Evolutionary conservation across 164 flowering plant genomes (phyloP), one percentile per base, ranked within the genome.

Genomic region (Echeveria elegans): DNA sequence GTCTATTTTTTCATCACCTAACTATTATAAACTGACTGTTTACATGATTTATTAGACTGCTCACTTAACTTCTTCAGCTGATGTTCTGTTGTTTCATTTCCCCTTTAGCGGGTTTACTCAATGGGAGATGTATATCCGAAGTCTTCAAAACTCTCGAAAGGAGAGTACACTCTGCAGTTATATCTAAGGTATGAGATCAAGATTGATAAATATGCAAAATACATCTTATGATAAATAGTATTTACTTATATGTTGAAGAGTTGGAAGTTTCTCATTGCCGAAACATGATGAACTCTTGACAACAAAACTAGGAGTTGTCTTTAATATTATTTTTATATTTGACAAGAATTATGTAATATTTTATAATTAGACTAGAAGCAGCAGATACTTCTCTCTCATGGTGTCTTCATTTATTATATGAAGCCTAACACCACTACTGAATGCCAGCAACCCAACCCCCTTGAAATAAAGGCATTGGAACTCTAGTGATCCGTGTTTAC

Each of bases 71-170:
- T 31, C n/a, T n/a, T 50, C 15, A 47, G 45, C 43, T 62, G 67
- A 50, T 58, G 1, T 60, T 29, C n/a, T 38, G 24, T 60, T 73
- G 18, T 64, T 43, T 26, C 28, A 14, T 52, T 14, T 65, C 70
- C 65, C 52, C 53, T 79, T 28, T 68, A 93, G 97, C 95, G 97
- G 71, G 85, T 94, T n/a, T 81, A 88, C 80, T 79, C 87, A 40
- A 74, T 68, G 82, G 99, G 99, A 21, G 97, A 94, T 76, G 87
- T 64, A 65, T 94, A 94, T 78, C 98, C 98, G 68, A 78, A 78
- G 4, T 72, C 77, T 64, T 63, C 86, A 53, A 88, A 90, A 73
- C 91, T 90, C 70, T 88, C 92, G 12, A 94, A 88, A 82, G 98
- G 98, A 12, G 97, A 94, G 63, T 90, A 82, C 77, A 86, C 52